Evolutionary conservation across 257 asterid genomes (phyloP).

Genomic region (Cinchona pubescens): DNA sequence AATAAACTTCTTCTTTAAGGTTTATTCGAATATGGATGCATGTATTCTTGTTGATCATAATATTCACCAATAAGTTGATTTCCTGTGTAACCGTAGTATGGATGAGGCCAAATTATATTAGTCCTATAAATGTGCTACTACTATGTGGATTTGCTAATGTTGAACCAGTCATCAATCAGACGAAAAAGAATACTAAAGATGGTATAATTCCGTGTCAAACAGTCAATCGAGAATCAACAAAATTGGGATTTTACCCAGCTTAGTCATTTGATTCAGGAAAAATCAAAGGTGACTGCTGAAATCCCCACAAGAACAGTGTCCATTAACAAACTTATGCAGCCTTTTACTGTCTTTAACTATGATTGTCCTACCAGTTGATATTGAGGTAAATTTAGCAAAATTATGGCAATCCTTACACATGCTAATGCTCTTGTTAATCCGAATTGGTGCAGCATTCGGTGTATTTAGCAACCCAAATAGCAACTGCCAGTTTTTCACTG

Average conservation of each 20-base stretch:
- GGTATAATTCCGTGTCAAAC: not conserved
- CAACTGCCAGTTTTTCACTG: slow-evolving; percentile 83
- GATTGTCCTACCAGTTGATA: slow-evolving; percentile 52
- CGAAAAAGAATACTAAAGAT: not conserved
- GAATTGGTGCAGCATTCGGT: slow-evolving; percentile 37
- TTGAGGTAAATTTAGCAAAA: slow-evolving; percentile 61
- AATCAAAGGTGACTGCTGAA: slow-evolving; percentile 52
- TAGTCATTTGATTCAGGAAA: not conserved
- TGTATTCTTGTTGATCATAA: not conserved
- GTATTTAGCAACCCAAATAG: slow-evolving; percentile 65
- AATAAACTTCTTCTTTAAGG: too few species aligned
- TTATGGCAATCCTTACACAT: slow-evolving; percentile 85
- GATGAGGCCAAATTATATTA: not conserved
- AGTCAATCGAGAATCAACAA: not conserved
- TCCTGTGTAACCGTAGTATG: not conserved
- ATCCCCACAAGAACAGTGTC: slow-evolving; percentile 85
- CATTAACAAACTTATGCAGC: slow-evolving; percentile 66
- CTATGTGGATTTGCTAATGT: not conserved
- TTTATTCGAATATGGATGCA: too few species aligned
- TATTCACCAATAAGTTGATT: not conserved
- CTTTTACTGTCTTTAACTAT: slow-evolving; percentile 72
- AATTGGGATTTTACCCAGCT: not conserved
- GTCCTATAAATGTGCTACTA: not conserved
- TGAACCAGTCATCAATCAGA: not conserved
- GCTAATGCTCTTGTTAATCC: slow-evolving; percentile 66